These are phyloP conservation scores for Starmerella vaccinii DNA, from an alignment of 805 yeast species.

Conservation along the genomic window DNA sequence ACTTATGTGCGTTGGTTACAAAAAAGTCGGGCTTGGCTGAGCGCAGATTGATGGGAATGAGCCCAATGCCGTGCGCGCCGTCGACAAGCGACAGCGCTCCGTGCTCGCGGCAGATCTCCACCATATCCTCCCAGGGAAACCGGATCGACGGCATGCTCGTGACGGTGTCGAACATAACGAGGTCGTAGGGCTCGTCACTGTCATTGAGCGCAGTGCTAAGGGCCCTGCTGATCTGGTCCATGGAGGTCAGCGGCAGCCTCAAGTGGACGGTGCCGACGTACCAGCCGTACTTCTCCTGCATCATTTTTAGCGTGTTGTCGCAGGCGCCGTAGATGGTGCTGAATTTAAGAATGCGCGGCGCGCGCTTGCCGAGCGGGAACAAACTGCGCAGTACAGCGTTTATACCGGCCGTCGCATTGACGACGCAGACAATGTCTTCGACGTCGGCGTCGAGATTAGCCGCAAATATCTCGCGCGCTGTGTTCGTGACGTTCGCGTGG, in stretches of 20 bases:
- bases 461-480: slow-evolving; percentile 33
- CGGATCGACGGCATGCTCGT: slow-evolving; percentile 54
- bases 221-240: slow-evolving; percentile 30
- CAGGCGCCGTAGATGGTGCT: slow-evolving; percentile 48
- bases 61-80: slow-evolving; percentile 63
- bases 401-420: slow-evolving; percentile 53
- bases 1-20: slow-evolving; percentile 57
- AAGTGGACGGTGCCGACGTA: slow-evolving; percentile 27
- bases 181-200: slow-evolving; percentile 26
- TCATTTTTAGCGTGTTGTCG: slow-evolving; percentile 36
- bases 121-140: slow-evolving; percentile 46
- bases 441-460: slow-evolving; percentile 41
- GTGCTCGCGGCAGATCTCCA: slow-evolving; percentile 38
- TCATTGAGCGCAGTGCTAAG: slow-evolving; percentile 29
- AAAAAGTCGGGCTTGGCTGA: slow-evolving; percentile 47
- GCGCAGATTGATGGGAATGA: slow-evolving; percentile 24
- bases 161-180: slow-evolving; percentile 44
- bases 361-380: slow-evolving; percentile 40
- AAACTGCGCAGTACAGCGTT: slow-evolving; percentile 47
- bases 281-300: slow-evolving; percentile 27
- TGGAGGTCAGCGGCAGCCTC: slow-evolving; percentile 39
- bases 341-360: slow-evolving; percentile 35
- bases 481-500: slow-evolving; percentile 20
- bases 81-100: slow-evolving; percentile 49
- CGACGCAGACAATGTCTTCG: slow-evolving; percentile 42